Evolutionary conservation across 116 monocot species (phyloP), one percentile per base, ranked within the genome.

Genomic region (Phalaenopsis hybrid): DNA sequence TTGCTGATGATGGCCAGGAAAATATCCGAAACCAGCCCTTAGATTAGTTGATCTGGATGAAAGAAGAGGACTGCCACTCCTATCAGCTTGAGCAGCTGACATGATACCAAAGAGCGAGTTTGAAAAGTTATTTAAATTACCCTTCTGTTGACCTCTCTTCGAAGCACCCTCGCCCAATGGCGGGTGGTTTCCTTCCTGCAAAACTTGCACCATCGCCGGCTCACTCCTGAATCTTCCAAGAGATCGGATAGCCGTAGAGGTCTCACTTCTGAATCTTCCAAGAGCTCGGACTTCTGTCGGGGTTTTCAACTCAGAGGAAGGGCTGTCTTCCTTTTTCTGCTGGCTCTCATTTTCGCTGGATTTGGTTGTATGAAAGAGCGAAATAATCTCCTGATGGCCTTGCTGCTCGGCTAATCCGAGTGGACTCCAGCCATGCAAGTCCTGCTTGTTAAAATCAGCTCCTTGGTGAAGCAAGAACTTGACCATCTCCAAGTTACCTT

Each of bases 71-170:
- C 63, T 83, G 13, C 57, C 17, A 8, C 48, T 70, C 55, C 34
- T 75, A 23, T 77, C 79, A 2, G 37, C 75, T 16, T 88, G 80
- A 45, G 90, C 91, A 28, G 85, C 89, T 0, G 93, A 90, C 85
- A 98, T 86, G 61, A 93, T 83, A 17, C 98, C 95, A 45, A 98
- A 98, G 6, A 98, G 81, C 0, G 98, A 98, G 86, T 98, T 95
- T 57, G 85, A 80, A 49, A 92, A 98, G 79, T 81, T 90, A 57
- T 50, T 59, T 0, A 67, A 77, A 83, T 78, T 87, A 75, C 79
- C 33, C 80, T 75, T 86, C 43, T 41, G 51, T 44, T 75, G 70
- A 46, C 73, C 57, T 52, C 78, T 76, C 18, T 59, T 79, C 8
- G 20, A 15, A 5, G 80, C 75, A 2, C 16, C 63, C 33, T 78